Conservation (phyloP, 2,329 filamentous ascomycete species). For the Myriosclerotinia duriaeana region DNA sequence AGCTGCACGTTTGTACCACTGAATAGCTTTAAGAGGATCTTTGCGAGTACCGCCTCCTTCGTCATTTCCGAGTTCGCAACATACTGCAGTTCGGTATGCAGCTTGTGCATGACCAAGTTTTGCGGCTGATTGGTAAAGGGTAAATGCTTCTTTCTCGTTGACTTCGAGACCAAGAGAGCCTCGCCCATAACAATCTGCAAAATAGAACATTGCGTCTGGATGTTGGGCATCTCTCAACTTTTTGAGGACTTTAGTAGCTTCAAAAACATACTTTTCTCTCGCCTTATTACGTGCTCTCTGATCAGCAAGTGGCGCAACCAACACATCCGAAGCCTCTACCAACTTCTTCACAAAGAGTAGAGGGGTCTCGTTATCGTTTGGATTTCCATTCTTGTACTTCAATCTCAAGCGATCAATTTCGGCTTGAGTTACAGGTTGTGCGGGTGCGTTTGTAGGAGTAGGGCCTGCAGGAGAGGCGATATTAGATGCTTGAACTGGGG, state of each 20-base stretch:
- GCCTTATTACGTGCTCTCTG: conserved; percentile 71
- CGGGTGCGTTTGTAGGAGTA: conserved; percentile 22
- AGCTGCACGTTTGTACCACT: conserved; percentile 96
- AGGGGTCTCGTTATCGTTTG: conserved; percentile 69
- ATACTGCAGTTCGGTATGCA: conserved; percentile 93
- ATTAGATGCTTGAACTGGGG: conserved; percentile 2
- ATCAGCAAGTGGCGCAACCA: conserved; percentile 64
- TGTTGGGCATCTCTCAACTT: conserved; percentile 75
- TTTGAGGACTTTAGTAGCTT: conserved; percentile 88
- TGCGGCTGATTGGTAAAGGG: conserved; percentile 87
- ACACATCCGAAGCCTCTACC: conserved; percentile 76
- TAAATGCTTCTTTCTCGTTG: conserved; percentile 90
- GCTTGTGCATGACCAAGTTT: conserved; percentile 83
- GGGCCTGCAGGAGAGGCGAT: conserved; percentile 19
- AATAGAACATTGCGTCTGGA: conserved; percentile 85
- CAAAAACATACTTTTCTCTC: conserved; percentile 78
- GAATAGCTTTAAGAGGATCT: conserved; percentile 89
- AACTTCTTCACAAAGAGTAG: conserved; percentile 78
- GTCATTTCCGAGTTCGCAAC: conserved; percentile 93
- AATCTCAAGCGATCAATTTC: conserved; percentile 74
- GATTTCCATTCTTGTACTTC: conserved; percentile 65
- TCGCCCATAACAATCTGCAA: conserved; percentile 85
- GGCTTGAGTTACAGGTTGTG: conserved; percentile 62
- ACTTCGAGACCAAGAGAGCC: conserved; percentile 75
- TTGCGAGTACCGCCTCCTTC: conserved; percentile 90